phyloP scores from a whole-genome alignment of 2,329 filamentous ascomycete species.

The Alternaria incomplexa region DNA sequence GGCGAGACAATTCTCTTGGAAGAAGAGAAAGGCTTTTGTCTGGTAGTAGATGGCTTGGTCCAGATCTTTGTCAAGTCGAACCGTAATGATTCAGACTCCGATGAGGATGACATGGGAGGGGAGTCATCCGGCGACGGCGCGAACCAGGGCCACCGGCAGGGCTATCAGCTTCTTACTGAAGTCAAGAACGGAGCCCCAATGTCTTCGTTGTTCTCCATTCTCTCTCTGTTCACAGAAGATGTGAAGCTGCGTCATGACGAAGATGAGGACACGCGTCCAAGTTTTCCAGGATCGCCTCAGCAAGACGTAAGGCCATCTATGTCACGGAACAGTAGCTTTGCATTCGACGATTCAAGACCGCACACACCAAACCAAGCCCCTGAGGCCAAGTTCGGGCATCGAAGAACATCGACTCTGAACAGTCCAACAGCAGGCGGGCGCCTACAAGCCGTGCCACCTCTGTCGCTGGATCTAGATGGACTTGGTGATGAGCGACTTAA shows the following conservation, averaged over 20 bases:
- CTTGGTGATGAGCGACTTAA: conserved; percentile 27
- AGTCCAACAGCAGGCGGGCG: conserved; percentile 46
- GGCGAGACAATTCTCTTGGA: conserved; percentile 94
- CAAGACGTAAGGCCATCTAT: conserved; percentile 26
- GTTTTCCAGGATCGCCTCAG: conserved; percentile 35
- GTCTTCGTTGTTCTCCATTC: conserved; percentile 97
- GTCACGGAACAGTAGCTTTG: conserved; percentile 39
- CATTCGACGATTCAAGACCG: conserved; percentile 39
- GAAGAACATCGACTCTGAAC: conserved; percentile 39
- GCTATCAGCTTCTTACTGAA: conserved; percentile 93
- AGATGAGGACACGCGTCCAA: conserved; percentile 62
- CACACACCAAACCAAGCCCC: conserved; percentile 35
- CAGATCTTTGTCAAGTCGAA: conserved; percentile 98
- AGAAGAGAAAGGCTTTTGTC: conserved; percentile 96
- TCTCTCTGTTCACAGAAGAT: conserved; percentile 96
- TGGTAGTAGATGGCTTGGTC: conserved; percentile 94
- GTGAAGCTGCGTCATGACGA: conserved; percentile 75
- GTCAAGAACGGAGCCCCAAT: conserved; percentile 98
- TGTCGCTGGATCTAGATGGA: conserved; percentile 67
- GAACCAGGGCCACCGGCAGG: conserved; percentile 70
- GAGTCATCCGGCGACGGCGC: conserved; percentile 62
- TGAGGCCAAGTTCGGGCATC: conserved; percentile 27
- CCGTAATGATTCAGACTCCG: conserved; percentile 52
- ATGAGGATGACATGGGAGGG: conserved; percentile 54
- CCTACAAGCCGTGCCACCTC: conserved; percentile 70